These are phyloP conservation scores for Cephaloascus fragrans DNA, from an alignment of 805 yeast species.

Conservation along the genomic window DNA sequence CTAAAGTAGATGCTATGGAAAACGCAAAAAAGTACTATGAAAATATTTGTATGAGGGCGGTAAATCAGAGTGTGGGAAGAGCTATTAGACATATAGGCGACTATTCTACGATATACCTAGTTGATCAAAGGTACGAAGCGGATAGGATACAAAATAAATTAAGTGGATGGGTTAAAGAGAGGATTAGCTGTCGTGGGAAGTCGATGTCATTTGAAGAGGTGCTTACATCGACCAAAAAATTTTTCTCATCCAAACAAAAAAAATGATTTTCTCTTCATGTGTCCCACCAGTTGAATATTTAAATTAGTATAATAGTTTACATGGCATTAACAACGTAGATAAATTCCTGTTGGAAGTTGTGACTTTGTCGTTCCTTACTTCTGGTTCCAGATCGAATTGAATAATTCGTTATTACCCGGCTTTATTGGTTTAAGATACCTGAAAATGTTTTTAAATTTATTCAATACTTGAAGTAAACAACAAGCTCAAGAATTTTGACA, in stretches of 20 bases:
- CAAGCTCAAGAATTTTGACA: neutral
- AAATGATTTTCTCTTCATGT: no score
- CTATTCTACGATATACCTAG: slow-evolving; percentile 62
- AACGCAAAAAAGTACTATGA: slow-evolving; percentile 58
- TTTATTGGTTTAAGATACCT: no score
- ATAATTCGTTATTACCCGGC: no score
- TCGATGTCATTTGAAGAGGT: neutral
- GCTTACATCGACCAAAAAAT: neutral
- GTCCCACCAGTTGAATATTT: no score
- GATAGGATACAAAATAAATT: slow-evolving; percentile 44
- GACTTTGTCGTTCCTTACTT: no score
- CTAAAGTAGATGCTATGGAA: slow-evolving; percentile 31
- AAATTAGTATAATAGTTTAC: no score
- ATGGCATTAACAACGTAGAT: no score
- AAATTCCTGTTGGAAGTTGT: no score
- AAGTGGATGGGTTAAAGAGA: slow-evolving; percentile 60
- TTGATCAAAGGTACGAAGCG: slow-evolving; percentile 54
- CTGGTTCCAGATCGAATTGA: no score
- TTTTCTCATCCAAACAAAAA: no score
- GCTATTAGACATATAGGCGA: slow-evolving; percentile 80
- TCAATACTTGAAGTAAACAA: no score
- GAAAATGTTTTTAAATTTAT: no score
- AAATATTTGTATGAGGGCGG: slow-evolving; percentile 81
- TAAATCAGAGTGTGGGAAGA: slow-evolving; percentile 88
- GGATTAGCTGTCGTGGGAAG: slow-evolving; percentile 5